Base-by-base conservation (phyloP, 2,329 filamentous ascomycete genomes). In the Penicillium nordicum region DNA sequence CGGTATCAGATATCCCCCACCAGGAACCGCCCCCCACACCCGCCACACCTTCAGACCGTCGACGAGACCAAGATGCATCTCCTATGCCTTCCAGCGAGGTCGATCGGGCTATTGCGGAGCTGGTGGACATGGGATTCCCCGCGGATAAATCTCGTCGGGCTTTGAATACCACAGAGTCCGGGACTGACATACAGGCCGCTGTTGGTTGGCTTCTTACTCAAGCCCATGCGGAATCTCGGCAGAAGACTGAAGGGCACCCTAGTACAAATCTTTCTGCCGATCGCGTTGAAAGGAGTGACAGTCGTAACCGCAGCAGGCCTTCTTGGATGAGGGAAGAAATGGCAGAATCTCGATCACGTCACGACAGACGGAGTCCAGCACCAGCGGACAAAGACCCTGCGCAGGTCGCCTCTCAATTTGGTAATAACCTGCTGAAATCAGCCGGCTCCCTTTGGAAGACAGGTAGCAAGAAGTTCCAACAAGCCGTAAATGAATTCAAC, bases 371-470 rank as follows among this genome's bases (percentile, higher is more conserved):
- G 47, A 69, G 67, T 21, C 69, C 69, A n/a, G 80, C 79, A 10
- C 75, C 75, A 42, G 78, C 73, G 8, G 89, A 92, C 1, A 85
- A 81, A 51, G 93, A 97, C 65, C 81, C 96, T 54, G 80, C 90
- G 16, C 91, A 93, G 68, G 83, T 88, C 42, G 93, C 93, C 2
- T 86, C 90, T 6, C 88, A 92, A 34, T 81, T 97, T 68, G 90
- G 94, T 0, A 90, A 79, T 43, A 95, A 83, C 59, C 75, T 99
- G 12, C 86, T 97, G 73, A 99, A 99, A 72, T 94, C 92, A 3
- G 94, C 94, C 2, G 96, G 95, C 63, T 93, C 90, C 0, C 77
- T 97, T 0, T 99, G 94, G 94, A 99, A 96, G 71, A 90, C 89
- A 3, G 87, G 93, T 0, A 90, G 92, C 69, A 99, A 96, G 75